Conservation (phyloP, 768 basidiomycete genomes). For the Psilocybe cubensis region DNA sequence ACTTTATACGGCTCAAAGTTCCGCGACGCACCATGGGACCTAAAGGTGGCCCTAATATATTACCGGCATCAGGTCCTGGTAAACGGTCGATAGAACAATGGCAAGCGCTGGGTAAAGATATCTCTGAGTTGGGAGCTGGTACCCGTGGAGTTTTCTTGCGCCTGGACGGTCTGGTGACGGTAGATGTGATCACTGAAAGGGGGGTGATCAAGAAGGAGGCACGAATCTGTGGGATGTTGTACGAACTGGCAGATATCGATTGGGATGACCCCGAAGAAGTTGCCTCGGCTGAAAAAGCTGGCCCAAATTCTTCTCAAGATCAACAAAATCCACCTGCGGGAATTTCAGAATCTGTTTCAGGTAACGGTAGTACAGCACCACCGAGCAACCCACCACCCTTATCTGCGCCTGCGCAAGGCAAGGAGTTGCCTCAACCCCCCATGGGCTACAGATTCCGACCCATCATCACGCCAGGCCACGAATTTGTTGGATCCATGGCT, state of each 20-base stretch:
- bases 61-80: conserved; percentile 66
- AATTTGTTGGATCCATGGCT: conserved; percentile 69
- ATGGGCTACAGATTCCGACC: conserved; percentile 70
- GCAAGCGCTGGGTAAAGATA: conserved; percentile 23
- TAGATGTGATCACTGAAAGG: conserved; percentile 49
- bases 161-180: conserved; percentile 66
- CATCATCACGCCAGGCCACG: conserved; percentile 62
- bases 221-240: conserved; percentile 73
- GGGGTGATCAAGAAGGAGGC: conserved; percentile 58
- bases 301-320: background rate
- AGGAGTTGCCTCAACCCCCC: conserved; percentile 59
- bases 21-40: conserved; percentile 71
- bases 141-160: conserved; percentile 74
- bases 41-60: conserved; percentile 59
- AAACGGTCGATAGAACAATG: conserved; percentile 30
- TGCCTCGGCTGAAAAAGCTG: conserved; percentile 8
- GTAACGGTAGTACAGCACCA: background rate
- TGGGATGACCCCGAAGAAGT: conserved; percentile 52
- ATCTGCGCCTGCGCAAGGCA: conserved; percentile 7
- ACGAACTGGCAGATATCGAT: conserved; percentile 77
- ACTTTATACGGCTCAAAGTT: conserved; percentile 79
- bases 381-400: background rate
- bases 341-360: conserved; percentile 3
- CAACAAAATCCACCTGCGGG: background rate
- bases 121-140: conserved; percentile 50